Evolutionary conservation across 2,329 filamentous ascomycete genomes (phyloP).

Genomic region (Colletotrichum incanum): DNA sequence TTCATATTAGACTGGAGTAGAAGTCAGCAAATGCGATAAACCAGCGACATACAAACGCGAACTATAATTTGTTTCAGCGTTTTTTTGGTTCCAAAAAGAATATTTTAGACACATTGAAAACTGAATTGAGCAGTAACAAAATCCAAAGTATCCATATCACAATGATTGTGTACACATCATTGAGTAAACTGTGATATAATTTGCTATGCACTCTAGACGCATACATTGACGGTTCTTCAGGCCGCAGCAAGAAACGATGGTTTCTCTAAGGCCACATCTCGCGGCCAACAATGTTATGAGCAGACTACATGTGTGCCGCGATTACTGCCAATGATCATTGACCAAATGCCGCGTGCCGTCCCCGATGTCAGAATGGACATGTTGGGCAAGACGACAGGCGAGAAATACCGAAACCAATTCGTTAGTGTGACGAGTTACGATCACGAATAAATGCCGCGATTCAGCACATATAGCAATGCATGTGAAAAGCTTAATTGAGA

Average conservation of each 20-base stretch:
- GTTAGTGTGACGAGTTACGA: neutral
- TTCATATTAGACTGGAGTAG: neutral
- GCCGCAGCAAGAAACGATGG: no score
- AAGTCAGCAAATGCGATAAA: no score
- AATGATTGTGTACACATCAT: no score
- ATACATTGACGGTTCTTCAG: no score
- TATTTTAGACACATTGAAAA: neutral
- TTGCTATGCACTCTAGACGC: no score
- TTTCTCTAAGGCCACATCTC: no score
- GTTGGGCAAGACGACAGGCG: no score
- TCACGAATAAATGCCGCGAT: neutral
- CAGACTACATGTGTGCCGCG: neutral
- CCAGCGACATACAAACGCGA: rapidly evolving
- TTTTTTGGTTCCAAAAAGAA: no score
- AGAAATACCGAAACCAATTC: neutral
- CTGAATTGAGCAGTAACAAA: neutral
- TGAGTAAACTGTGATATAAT: no score
- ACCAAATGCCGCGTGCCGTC: neutral
- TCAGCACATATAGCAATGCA: neutral
- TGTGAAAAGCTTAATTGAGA: neutral
- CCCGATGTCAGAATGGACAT: neutral
- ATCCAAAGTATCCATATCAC: no score
- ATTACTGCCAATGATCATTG: neutral
- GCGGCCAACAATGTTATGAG: no score
- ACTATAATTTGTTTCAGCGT: neutral